These are phyloP conservation scores for Phytophthora tubulina DNA, from an alignment of 352 stramenopile genomes.

Conservation along the genomic window DNA sequence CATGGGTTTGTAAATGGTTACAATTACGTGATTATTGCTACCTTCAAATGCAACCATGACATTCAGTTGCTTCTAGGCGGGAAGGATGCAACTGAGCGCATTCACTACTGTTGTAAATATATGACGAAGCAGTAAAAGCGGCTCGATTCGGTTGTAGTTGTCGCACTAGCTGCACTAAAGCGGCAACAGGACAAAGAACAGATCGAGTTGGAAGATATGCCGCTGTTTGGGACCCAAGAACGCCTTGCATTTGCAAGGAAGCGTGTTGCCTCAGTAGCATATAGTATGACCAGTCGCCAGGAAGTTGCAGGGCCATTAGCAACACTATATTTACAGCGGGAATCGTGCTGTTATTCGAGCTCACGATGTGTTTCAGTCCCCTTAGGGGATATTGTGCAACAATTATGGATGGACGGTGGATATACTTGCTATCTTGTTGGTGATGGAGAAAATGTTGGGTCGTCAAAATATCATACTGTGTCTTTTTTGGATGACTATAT, in stretches of 20 bases:
- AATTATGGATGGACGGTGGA: background rate
- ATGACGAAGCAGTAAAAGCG: slow-evolving; percentile 1
- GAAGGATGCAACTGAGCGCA: background rate
- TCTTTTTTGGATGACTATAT: slow-evolving; percentile 9
- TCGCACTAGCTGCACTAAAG: background rate
- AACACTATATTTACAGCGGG: background rate
- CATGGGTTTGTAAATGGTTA: slow-evolving; percentile 9
- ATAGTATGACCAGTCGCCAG: background rate
- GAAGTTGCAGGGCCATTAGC: slow-evolving; percentile 1
- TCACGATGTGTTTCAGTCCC: background rate
- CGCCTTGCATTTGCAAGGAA: background rate
- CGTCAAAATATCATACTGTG: background rate
- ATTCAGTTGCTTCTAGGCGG: background rate
- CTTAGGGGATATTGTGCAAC: background rate
- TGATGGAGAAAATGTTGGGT: background rate
- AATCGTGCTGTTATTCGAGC: slow-evolving; percentile 4
- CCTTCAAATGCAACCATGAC: background rate
- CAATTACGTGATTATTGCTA: background rate
- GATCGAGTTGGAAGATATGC: background rate
- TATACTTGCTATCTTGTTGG: background rate
- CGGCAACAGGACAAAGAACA: background rate
- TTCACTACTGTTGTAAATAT: slow-evolving; percentile 4
- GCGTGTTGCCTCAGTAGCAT: background rate
- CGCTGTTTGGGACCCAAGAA: background rate
- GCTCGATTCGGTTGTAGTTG: background rate